A percentile compares a stretch with the other conserved stretches of the same genome.
Conservation (phyloP, 1,284 basidiomycete genomes). For the Cutaneotrichosporon arboriforme region DNA sequence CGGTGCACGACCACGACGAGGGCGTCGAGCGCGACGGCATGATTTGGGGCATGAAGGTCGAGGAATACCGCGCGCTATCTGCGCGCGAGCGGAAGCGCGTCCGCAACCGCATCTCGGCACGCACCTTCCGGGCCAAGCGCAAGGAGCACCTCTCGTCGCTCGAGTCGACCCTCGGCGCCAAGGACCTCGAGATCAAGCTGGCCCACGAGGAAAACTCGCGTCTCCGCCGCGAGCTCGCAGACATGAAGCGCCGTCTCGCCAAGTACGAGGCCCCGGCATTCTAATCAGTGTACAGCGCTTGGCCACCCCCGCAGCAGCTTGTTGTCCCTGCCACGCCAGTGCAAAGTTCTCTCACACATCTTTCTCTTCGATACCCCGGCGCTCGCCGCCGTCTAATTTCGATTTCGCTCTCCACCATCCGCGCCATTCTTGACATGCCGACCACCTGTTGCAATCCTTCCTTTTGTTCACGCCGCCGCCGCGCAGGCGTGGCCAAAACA, state of each 20-base stretch:
- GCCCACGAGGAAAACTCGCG: constrained; percentile 39
- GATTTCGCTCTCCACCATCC: no score
- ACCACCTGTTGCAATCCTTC: no score
- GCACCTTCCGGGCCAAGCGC: constrained; percentile 47
- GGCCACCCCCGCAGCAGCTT: not conserved
- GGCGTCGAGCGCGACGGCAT: constrained; percentile 48
- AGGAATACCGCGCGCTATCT: constrained; percentile 41
- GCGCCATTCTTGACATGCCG: no score
- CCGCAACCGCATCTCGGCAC: constrained; percentile 46
- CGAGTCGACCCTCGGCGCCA: constrained; percentile 36
- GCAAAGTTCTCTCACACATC: not conserved
- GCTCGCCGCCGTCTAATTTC: not conserved
- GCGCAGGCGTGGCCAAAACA: not conserved
- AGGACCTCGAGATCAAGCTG: constrained; percentile 40
- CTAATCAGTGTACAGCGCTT: not conserved
- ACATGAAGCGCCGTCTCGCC: constrained; percentile 31
- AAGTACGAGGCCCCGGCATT: constrained; percentile 24
- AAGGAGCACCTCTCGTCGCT: constrained; percentile 45
- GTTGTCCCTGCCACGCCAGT: not conserved
- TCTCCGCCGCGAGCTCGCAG: constrained; percentile 37
- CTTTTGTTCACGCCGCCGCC: no score
- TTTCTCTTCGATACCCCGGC: not conserved
- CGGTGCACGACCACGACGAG: constrained; percentile 41
- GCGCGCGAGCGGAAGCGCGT: constrained; percentile 47
- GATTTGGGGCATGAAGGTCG: constrained; percentile 50